These are phyloP conservation scores for Phytophthora fragariaefolia DNA, from an alignment of 352 stramenopile genomes.

Conservation along the genomic window DNA sequence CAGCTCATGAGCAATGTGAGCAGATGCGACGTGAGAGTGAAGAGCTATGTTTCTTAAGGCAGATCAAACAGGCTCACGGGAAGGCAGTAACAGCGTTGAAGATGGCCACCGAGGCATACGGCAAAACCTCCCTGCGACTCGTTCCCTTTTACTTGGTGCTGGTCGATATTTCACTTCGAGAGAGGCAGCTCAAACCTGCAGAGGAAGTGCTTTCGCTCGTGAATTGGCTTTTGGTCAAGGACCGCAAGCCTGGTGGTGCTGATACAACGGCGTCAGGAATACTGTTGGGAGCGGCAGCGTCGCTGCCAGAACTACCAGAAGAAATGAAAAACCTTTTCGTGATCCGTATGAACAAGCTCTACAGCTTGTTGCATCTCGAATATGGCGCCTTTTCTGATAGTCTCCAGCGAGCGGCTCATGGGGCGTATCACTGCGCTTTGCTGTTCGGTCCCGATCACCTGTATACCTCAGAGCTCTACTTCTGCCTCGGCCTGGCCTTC, in stretches of 20 bases:
- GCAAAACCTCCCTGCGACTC: constrained; percentile 58
- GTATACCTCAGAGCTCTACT: constrained; percentile 82
- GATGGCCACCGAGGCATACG: constrained; percentile 51
- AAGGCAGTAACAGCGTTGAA: constrained; percentile 56
- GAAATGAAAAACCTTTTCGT: constrained; percentile 69
- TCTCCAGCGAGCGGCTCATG: constrained; percentile 66
- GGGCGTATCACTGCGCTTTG: constrained; percentile 74
- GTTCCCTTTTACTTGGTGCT: constrained; percentile 75
- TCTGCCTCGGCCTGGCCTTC: constrained; percentile 70
- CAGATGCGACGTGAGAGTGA: constrained; percentile 64
- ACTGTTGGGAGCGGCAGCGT: constrained; percentile 4
- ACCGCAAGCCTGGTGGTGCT: constrained; percentile 34
- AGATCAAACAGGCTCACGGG: constrained; percentile 53
- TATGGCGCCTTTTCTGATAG: constrained; percentile 55
- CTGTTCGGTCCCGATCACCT: constrained; percentile 77
- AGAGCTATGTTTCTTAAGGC: constrained; percentile 56
- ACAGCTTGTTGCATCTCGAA: constrained; percentile 65
- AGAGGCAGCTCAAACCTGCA: constrained; percentile 65
- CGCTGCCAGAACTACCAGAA: constrained; percentile 40
- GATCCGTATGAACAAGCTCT: constrained; percentile 80
- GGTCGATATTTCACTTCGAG: constrained; percentile 65
- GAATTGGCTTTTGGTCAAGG: constrained; percentile 79
- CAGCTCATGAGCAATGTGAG: constrained; percentile 45
- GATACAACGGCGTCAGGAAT: constrained; percentile 11
- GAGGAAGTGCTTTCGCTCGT: constrained; percentile 73